Evolutionary conservation across 164 flowering plant species (phyloP).

Genomic region (Macadamia tetraphylla): DNA sequence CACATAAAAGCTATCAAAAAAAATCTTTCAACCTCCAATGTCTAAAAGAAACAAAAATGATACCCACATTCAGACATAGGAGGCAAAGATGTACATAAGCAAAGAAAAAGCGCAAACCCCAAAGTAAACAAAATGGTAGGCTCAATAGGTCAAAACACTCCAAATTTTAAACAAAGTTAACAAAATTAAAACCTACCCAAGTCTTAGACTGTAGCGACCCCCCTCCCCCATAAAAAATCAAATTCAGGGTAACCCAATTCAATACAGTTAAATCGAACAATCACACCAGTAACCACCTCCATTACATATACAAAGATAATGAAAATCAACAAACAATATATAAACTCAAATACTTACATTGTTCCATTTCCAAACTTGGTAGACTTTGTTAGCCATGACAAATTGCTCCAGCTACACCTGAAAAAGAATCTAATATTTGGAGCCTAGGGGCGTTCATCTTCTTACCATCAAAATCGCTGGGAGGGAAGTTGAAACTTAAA

Average conservation of each 20-base stretch:
- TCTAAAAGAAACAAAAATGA: background rate
- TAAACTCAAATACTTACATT: background rate
- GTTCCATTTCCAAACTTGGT: conserved; percentile 21
- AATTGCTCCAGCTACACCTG: conserved; percentile 23
- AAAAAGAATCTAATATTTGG: conserved; percentile 30
- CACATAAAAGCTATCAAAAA: too few relatives aligned
- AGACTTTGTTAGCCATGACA: conserved; percentile 62
- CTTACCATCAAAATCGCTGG: background rate
- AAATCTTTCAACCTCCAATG: too few relatives aligned
- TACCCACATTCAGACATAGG: background rate
- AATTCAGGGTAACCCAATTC: conserved; percentile 8
- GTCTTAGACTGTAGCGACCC: background rate
- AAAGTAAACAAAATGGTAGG: background rate
- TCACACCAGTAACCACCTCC: conserved; percentile 4
- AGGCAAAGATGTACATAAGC: background rate
- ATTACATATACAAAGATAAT: background rate
- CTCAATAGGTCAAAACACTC: background rate
- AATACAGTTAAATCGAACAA: background rate
- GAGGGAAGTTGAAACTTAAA: background rate
- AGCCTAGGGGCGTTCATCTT: conserved; percentile 28
- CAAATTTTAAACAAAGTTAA: background rate
- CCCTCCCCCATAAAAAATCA: background rate
- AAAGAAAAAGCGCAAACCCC: background rate
- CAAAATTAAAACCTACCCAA: conserved; percentile 6
- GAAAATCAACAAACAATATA: background rate